phyloP scores from a whole-genome alignment of 2,329 filamentous ascomycete species.

The Exophiala viscosa region DNA sequence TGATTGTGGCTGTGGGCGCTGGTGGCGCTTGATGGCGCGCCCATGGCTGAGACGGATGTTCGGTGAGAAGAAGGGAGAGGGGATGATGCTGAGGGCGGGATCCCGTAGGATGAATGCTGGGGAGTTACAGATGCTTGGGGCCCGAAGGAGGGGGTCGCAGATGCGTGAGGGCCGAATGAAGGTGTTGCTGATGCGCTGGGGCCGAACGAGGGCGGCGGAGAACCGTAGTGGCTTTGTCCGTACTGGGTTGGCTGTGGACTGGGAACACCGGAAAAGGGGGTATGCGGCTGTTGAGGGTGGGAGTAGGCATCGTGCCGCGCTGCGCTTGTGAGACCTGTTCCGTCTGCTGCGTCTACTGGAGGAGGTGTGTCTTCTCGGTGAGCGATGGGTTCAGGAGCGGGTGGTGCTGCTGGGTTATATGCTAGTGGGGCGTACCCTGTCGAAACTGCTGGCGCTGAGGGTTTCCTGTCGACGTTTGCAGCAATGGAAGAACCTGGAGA shows the following conservation, averaged over 20 bases:
- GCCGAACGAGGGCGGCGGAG: constrained; percentile 14
- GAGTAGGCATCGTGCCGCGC: constrained; percentile 38
- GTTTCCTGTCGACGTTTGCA: constrained; percentile 8
- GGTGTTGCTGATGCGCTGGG: constrained; percentile 14
- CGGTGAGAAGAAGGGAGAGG: constrained; percentile 18
- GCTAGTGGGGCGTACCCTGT: constrained; percentile 48
- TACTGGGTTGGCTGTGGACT: constrained; percentile 12
- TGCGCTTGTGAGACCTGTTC: constrained; percentile 44
- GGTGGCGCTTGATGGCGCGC: constrained; percentile 9
- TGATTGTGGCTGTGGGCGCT: constrained; percentile 10
- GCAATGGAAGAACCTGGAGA: constrained; percentile 8
- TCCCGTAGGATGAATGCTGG: background rate
- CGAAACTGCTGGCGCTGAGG: constrained; percentile 7
- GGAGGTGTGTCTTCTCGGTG: constrained; percentile 66
- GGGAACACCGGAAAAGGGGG: constrained; percentile 27
- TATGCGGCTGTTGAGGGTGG: constrained; percentile 19
- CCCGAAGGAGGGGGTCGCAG: constrained; percentile 19
- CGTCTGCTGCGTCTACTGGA: constrained; percentile 52
- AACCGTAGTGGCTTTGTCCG: constrained; percentile 17
- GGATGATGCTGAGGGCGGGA: background rate
- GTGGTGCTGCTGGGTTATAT: constrained; percentile 64
- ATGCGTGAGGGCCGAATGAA: constrained; percentile 19
- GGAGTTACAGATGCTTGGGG: constrained; percentile 18
- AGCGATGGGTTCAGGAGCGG: constrained; percentile 62
- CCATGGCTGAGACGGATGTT: constrained; percentile 18